These are phyloP conservation scores for Funneliformis geosporum DNA, from an alignment of 192 early-diverging fungal genomes.

Conservation along the genomic window DNA sequence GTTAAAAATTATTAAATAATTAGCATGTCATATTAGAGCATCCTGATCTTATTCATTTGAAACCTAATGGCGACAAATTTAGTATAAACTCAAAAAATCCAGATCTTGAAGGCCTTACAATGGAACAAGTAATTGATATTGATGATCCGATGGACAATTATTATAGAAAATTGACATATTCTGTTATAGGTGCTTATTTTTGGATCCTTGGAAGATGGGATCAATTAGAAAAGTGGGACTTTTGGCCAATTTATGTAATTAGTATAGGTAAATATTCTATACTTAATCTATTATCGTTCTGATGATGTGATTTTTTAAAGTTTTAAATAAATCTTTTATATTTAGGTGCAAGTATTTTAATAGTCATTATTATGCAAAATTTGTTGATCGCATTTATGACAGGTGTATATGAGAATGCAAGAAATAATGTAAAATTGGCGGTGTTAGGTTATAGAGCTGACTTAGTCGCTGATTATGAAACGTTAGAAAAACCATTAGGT, in stretches of 20 bases:
- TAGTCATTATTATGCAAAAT: conserved; percentile 1
- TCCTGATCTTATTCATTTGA: not conserved
- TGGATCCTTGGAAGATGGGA: conserved; percentile 19
- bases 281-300: not conserved
- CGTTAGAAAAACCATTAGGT: not conserved
- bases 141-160: not conserved
- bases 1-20: not conserved
- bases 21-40: not conserved
- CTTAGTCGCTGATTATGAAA: not conserved
- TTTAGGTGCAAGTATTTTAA: not conserved
- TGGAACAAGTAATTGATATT: not conserved
- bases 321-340: no score
- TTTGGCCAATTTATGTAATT: conserved; percentile 2
- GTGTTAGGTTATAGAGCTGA: not conserved
- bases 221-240: not conserved
- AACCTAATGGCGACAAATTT: not conserved
- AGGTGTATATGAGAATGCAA: not conserved
- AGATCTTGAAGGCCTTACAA: not conserved
- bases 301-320: not conserved
- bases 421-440: not conserved
- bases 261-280: not conserved
- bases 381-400: conserved; percentile 16
- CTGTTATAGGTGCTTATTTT: not conserved
- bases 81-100: not conserved
- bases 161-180: not conserved